These are phyloP conservation scores for Pythium aquatile DNA, from an alignment of 352 stramenopile genomes.

Conservation along the genomic window DNA sequence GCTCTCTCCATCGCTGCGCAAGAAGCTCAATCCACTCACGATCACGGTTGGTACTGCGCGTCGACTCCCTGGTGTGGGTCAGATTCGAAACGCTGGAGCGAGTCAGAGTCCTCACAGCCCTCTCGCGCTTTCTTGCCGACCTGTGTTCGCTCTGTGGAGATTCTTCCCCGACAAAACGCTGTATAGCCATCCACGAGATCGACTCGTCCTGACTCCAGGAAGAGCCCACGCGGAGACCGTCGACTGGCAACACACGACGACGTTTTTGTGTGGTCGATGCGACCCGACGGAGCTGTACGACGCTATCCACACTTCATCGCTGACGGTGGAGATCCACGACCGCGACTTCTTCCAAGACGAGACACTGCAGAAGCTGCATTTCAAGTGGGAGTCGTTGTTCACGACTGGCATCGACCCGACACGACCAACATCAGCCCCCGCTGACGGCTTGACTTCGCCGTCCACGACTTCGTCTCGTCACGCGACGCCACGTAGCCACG, in stretches of 20 bases:
- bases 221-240: conserved; percentile 18
- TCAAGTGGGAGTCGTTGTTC: conserved; percentile 64
- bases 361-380: conserved; percentile 35
- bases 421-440: too few relatives aligned
- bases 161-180: conserved; percentile 42
- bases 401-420: conserved; percentile 35
- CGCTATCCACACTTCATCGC: conserved; percentile 32
- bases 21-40: conserved; percentile 67
- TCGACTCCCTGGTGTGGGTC: conserved; percentile 47
- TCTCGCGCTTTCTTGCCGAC: conserved; percentile 46
- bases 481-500: conserved; percentile 16
- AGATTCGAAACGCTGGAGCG: conserved; percentile 13
- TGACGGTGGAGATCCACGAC: conserved; percentile 67
- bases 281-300: conserved; percentile 44
- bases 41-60: conserved; percentile 45
- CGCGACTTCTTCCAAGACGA: conserved; percentile 51
- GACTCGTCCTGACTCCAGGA: conserved; percentile 9
- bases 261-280: conserved; percentile 49
- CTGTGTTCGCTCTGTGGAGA: conserved; percentile 51
- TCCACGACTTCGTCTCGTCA: conserved; percentile 19
- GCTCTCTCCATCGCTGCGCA: conserved; percentile 35
- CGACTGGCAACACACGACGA: conserved; percentile 51
- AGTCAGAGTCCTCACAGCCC: conserved; percentile 35
- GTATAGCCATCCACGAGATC: conserved; percentile 21
- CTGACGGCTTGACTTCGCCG: not conserved